Percentiles rank a stretch among this genome's conserved stretches.
Evolutionary conservation across 306 rosid species (phyloP).

Genomic region (Rosa rugosa): DNA sequence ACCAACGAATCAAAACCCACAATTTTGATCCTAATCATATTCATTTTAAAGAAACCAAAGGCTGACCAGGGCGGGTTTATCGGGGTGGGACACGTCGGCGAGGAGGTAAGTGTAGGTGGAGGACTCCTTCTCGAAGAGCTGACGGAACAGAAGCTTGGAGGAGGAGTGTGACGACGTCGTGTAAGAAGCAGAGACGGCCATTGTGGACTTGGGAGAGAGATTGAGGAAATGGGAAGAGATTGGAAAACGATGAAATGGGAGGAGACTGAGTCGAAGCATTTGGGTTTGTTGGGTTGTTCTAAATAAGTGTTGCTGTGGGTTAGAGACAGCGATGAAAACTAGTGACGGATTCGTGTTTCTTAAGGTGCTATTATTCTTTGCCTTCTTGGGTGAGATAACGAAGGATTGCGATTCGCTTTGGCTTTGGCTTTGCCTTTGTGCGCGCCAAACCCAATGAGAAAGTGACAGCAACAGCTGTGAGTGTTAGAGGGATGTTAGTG

Average conservation of each 20-base stretch:
- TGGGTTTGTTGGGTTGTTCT: not conserved
- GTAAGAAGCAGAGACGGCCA: conserved; percentile 28
- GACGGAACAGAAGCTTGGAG: conserved; percentile 72
- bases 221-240: not conserved
- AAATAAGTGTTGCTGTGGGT: not conserved
- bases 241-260: not conserved
- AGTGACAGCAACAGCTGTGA: not conserved
- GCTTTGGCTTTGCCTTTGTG: not conserved
- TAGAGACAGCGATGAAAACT: not conserved
- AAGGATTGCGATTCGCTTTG: not conserved
- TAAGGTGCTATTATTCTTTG: not conserved
- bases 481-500: no score
- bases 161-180: conserved; percentile 29
- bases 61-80: conserved; percentile 71
- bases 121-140: conserved; percentile 94
- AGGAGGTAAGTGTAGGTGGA: conserved; percentile 91
- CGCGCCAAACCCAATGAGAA: conserved; percentile 4
- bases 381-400: not conserved
- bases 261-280: conserved; percentile 21
- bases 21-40: not conserved
- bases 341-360: not conserved
- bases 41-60: no score
- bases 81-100: conserved; percentile 72
- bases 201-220: conserved; percentile 8
- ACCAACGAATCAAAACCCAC: not conserved